Conservation (phyloP, 208 protist species). For the Leishmania mexicana region DNA sequence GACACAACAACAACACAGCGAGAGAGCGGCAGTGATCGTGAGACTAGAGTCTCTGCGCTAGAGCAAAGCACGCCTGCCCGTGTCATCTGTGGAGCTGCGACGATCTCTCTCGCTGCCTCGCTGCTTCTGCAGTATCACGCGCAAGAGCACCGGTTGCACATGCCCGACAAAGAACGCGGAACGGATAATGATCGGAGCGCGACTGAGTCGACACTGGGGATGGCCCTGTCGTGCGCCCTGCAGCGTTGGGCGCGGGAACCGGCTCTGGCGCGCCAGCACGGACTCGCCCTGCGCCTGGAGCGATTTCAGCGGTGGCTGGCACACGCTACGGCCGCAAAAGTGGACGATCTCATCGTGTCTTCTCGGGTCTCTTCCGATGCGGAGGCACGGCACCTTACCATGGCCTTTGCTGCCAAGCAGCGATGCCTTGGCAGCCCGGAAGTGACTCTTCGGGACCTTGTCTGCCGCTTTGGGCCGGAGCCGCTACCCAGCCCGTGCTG, state of each 20-base stretch:
- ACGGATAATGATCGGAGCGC: neutral
- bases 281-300: neutral
- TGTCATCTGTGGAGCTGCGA: neutral
- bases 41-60: neutral
- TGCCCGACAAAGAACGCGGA: neutral
- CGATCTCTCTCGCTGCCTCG: neutral
- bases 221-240: neutral
- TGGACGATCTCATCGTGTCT: neutral
- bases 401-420: neutral
- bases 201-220: neutral
- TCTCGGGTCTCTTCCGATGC: neutral
- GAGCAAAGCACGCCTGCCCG: neutral
- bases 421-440: neutral
- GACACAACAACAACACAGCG: neutral
- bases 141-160: neutral
- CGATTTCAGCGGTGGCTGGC: slow-evolving; percentile 19
- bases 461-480: neutral
- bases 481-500: neutral
- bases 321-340: neutral
- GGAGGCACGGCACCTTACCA: neutral
- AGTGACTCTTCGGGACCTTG: neutral
- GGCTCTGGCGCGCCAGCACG: neutral
- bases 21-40: neutral
- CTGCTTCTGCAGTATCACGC: neutral
- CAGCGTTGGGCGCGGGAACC: neutral